A percentile compares a stretch with the other conserved stretches of the same genome.
Evolutionary conservation across 495 filamentous ascomycete species (phyloP).

Genomic region (Penicillium crystallinum): DNA sequence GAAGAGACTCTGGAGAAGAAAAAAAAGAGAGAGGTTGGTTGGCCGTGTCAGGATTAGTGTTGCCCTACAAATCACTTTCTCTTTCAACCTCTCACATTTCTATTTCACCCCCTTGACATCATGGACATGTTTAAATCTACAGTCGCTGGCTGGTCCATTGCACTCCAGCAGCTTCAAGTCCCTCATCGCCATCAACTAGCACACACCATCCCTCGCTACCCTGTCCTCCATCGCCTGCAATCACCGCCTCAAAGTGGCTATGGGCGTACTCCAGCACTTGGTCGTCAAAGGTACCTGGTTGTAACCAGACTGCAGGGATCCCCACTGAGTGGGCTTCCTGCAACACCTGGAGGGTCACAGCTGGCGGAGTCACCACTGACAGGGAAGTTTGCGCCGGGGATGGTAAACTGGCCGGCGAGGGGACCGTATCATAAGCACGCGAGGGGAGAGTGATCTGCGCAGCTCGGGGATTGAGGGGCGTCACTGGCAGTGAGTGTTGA

Average conservation of each 20-base stretch:
- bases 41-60: background rate
- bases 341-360: slow-evolving; percentile 61
- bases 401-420: slow-evolving; percentile 58
- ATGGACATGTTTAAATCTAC: slow-evolving; percentile 13
- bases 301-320: slow-evolving; percentile 79
- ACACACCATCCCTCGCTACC: slow-evolving; percentile 86
- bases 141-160: slow-evolving; percentile 41
- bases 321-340: slow-evolving; percentile 76
- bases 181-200: slow-evolving; percentile 78
- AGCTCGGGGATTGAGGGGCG: slow-evolving; percentile 74
- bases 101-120: background rate
- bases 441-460: slow-evolving; percentile 52
- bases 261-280: slow-evolving; percentile 63
- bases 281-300: slow-evolving; percentile 82
- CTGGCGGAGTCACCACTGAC: slow-evolving; percentile 81
- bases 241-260: slow-evolving; percentile 59
- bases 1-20: background rate
- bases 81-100: background rate
- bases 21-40: slow-evolving; percentile 2
- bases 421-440: slow-evolving; percentile 55
- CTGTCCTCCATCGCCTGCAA: slow-evolving; percentile 62
- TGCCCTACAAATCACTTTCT: background rate
- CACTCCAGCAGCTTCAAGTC: slow-evolving; percentile 55
- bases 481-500: slow-evolving; percentile 65
- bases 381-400: slow-evolving; percentile 64